Evolutionary conservation across 2,329 filamentous ascomycete species (phyloP), one percentile per base, ranked within the genome.

Genomic region (Dothidotthia symphoricarpi): DNA sequence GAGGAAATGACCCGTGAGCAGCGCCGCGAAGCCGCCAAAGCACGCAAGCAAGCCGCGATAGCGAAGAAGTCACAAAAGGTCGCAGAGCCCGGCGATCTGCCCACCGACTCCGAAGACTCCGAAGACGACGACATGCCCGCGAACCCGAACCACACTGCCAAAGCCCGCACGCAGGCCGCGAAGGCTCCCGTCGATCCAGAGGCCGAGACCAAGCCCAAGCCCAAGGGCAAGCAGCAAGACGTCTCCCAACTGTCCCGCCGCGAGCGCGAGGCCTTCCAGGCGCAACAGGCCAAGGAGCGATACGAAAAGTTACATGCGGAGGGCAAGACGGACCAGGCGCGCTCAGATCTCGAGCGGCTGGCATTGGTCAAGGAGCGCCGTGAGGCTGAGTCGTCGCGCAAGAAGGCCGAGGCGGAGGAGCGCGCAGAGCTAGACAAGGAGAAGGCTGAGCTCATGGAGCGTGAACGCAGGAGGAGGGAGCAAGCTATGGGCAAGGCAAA

Each of bases 311-410:
- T 96, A 57, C 91, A 96, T 61, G 87, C 89, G 40, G 86, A 89
- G 62, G 91, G 91, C 59, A 97, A 97, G 81, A 97, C 93, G 29
- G 93, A 98, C 45, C 87, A 96, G 75, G 90, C 91, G 31, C 85
- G 88, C 66, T 84, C 87, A 4, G 93, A 98, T 69, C 63, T 97
- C 53, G 91, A 88, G 42, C 80, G 93, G 39, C 71, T 98, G 59
- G 82, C 75, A 66, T 64, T 91, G 43, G 88, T 98, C 52, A 81
- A 83, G 31, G 88, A 95, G 76, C 85, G 88, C 72, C 81, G 93
- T 48, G 90, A 87, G 59, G 83, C 84, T 14, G 91, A 95, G 60
- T 81, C 87, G 36, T 86, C 83, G 19, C 75, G 88, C 57, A 90
- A 91, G 75, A 80, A 87, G 73, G 91, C 81, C 1, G 73, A 75